Base-by-base conservation (phyloP, 2,329 filamentous ascomycete genomes). In the Lasiodiplodia hormozganensis region DNA sequence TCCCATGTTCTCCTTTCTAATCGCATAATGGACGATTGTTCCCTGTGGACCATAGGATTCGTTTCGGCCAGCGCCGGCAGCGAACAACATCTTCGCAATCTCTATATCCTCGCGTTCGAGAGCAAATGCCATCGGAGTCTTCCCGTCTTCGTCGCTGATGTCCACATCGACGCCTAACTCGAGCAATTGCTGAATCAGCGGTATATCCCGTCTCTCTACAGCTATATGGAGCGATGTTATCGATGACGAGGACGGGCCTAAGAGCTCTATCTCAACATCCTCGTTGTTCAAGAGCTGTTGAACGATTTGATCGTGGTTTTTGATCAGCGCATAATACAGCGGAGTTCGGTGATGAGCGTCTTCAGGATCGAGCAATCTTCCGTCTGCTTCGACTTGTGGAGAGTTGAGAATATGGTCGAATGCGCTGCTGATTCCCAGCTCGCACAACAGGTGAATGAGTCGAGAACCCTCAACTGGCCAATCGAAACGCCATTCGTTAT, bases 401-500 rank as follows among this genome's bases (percentile, higher is more conserved):
- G 21, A 53, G 51, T 28, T 23, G 10, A 25, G 14, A 14, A 53
- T 53, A 21, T 5, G 14, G 14, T 53, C 12, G 21, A 53, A 53
- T 25, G 23, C 51, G 21, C 51, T 53, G 25, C 21, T 28, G 51
- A 53, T 53, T 16, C 21, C 51, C 12, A 25, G 10, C 14, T 53
- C 51, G 51, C 21, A 21, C 10, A 53, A 4, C 23, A 53, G 12
- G 14, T 53, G 51, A 4, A 53, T 12, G 3, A 53, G 51, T 3
- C 51, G 10, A 11, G 51, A 53, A 10, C 51, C 51, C 14, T 53
- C 51, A 4, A 53, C 51, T 1, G 51, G 51, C 51, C 51, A 53
- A 14, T 53, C 51, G 25, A 53, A 53, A 25, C 51, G 51, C 51
- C 51, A 53, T 28, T 25, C 51, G 51, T 53, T 53, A 21, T 53